Conservation (phyloP, 768 basidiomycete species). For the Calvatia gigantea region DNA sequence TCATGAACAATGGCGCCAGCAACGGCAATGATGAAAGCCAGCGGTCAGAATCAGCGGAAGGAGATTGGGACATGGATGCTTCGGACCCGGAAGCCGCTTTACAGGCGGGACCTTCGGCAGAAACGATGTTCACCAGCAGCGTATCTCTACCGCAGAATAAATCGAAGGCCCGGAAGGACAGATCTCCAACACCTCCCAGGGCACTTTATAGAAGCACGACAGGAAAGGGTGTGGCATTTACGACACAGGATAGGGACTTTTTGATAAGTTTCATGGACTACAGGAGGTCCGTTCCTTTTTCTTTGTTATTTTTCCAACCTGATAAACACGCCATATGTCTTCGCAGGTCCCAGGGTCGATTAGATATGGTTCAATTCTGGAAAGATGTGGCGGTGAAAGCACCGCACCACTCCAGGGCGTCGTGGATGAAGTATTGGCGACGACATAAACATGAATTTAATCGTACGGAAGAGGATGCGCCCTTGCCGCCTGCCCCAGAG, state of each 20-base stretch:
- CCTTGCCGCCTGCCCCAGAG: conserved; percentile 71
- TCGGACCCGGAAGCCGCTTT: conserved; percentile 15
- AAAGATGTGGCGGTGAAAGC: conserved; percentile 46
- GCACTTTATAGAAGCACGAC: conserved; percentile 82
- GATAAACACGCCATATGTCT: conserved; percentile 3
- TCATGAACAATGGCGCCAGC: conserved; percentile 55
- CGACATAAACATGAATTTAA: conserved; percentile 83
- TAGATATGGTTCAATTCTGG: conserved; percentile 31
- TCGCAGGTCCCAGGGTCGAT: conserved; percentile 38
- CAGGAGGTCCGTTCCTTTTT: conserved; percentile 50
- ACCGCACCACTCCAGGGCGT: conserved; percentile 87
- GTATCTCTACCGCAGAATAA: conserved; percentile 21
- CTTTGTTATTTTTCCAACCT: background rate
- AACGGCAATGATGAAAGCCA: background rate
- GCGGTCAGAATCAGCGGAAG: conserved; percentile 40
- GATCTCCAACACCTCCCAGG: conserved; percentile 79
- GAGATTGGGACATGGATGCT: conserved; percentile 38
- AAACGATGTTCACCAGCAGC: conserved; percentile 40
- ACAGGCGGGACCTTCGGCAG: conserved; percentile 32
- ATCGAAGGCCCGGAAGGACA: conserved; percentile 37
- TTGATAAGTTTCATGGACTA: conserved; percentile 75
- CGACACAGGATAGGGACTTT: conserved; percentile 77
- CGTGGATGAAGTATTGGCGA: conserved; percentile 94
- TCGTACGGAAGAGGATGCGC: conserved; percentile 61
- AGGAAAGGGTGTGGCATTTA: conserved; percentile 88